Conservation (phyloP, 768 basidiomycete species). For the Trichaptum fuscoviolaceum region DNA sequence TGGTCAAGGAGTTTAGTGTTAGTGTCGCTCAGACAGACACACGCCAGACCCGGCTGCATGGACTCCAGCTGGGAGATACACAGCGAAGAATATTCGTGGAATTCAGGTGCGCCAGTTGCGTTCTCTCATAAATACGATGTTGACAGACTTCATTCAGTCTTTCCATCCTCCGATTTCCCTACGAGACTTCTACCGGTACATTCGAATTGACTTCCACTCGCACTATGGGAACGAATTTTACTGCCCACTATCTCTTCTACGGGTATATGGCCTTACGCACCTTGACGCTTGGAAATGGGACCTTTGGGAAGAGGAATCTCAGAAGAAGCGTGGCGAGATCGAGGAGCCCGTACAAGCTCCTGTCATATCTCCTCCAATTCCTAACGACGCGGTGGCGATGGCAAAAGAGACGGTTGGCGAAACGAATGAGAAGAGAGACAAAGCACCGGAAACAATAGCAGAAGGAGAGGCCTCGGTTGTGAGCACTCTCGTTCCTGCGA, state of each 20-base stretch:
- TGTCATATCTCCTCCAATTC: conserved; percentile 20
- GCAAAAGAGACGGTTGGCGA: conserved; percentile 15
- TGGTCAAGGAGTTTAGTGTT: conserved; percentile 88
- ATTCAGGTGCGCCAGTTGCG: conserved; percentile 61
- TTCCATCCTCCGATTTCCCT: conserved; percentile 73
- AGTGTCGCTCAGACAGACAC: conserved; percentile 55
- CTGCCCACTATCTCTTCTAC: conserved; percentile 88
- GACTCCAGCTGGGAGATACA: conserved; percentile 71
- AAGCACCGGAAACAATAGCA: neutral
- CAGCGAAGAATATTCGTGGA: conserved; percentile 86
- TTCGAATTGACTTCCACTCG: conserved; percentile 89
- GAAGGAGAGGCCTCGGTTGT: neutral
- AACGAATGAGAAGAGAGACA: neutral
- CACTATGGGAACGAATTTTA: conserved; percentile 96
- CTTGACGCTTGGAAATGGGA: conserved; percentile 96
- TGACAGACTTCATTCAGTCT: conserved; percentile 36
- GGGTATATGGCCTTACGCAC: conserved; percentile 92
- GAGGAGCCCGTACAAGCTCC: neutral
- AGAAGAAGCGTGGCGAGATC: conserved; percentile 28
- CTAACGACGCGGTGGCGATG: conserved; percentile 14
- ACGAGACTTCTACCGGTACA: conserved; percentile 85
- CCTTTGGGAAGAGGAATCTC: conserved; percentile 69
- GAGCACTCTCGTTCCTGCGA: neutral
- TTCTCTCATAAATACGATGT: conserved; percentile 6
- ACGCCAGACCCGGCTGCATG: conserved; percentile 34